Percentiles rank a stretch among this genome's conserved stretches.
phyloP scores from a whole-genome alignment of 2,329 filamentous ascomycete species.

The Colletotrichum zoysiae region DNA sequence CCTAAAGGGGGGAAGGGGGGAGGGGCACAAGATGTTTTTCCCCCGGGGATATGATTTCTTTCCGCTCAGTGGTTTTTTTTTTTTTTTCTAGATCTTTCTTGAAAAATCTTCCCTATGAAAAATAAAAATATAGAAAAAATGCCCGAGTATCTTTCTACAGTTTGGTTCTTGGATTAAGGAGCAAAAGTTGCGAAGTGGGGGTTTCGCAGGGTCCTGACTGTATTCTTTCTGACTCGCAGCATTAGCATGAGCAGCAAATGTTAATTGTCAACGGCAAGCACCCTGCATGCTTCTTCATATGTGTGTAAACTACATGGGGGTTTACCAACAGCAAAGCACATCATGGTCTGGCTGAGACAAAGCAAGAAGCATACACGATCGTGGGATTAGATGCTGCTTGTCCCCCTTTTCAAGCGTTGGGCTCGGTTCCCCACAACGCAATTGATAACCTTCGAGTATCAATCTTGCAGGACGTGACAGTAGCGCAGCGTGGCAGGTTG shows the following conservation, averaged over 20 bases:
- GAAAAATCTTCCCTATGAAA: too few relatives aligned
- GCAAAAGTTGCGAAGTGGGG: neutral
- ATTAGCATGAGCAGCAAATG: conserved; percentile 3
- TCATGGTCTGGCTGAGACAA: neutral
- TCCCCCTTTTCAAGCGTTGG: neutral
- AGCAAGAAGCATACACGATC: neutral
- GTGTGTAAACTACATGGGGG: neutral
- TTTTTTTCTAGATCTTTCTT: neutral
- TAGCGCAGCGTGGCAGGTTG: neutral
- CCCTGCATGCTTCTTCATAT: neutral
- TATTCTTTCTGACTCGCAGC: neutral
- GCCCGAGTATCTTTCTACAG: neutral
- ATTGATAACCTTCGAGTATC: neutral
- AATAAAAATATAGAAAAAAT: too few relatives aligned
- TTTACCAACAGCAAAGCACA: neutral
- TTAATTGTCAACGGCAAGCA: neutral
- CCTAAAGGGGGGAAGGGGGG: conserved; percentile 13
- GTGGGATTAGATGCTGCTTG: neutral
- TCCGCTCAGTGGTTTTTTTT: neutral
- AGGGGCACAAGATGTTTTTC: conserved; percentile 7
- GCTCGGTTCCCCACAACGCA: neutral
- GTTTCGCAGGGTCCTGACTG: neutral
- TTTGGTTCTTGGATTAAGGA: neutral
- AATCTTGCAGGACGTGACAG: neutral
- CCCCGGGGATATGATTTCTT: neutral